A percentile compares a stretch with the other conserved stretches of the same genome.
Conservation (phyloP, 2,329 filamentous ascomycete genomes). For the Penicillium polonicum region DNA sequence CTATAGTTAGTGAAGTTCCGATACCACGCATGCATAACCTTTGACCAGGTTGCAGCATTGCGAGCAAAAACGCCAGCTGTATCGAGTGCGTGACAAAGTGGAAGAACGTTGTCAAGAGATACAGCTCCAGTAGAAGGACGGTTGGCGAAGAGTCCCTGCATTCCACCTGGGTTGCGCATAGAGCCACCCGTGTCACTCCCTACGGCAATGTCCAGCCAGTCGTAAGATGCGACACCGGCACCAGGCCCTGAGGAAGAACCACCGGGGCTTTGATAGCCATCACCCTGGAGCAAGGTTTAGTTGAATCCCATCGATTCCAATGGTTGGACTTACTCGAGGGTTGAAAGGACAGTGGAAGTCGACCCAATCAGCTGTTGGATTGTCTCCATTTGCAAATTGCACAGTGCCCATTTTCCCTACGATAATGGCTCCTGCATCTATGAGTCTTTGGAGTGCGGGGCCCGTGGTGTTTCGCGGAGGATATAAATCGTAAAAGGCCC, state of each 20-base stretch:
- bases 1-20: slow-evolving; percentile 18
- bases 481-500: slow-evolving; percentile 58
- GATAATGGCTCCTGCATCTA: slow-evolving; percentile 58
- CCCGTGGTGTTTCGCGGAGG: slow-evolving; percentile 49
- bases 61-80: slow-evolving; percentile 34
- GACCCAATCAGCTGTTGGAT: slow-evolving; percentile 32
- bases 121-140: slow-evolving; percentile 26
- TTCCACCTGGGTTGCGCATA: slow-evolving; percentile 28
- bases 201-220: slow-evolving; percentile 32
- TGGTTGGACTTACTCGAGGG: slow-evolving; percentile 23
- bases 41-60: slow-evolving; percentile 21
- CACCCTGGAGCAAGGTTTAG: slow-evolving; percentile 18
- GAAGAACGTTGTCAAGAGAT: slow-evolving; percentile 22
- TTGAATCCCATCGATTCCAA: not conserved
- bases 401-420: slow-evolving; percentile 38
- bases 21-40: slow-evolving; percentile 21
- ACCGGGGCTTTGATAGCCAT: slow-evolving; percentile 32
- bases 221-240: slow-evolving; percentile 32
- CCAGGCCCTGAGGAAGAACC: slow-evolving; percentile 23
- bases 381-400: slow-evolving; percentile 38
- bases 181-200: slow-evolving; percentile 31
- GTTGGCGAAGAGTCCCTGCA: slow-evolving; percentile 32
- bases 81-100: slow-evolving; percentile 31
- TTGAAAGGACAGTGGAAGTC: slow-evolving; percentile 42
- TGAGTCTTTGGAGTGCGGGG: slow-evolving; percentile 53